Conservation (phyloP, 305 asterid species). For the Rubia occidens region DNA sequence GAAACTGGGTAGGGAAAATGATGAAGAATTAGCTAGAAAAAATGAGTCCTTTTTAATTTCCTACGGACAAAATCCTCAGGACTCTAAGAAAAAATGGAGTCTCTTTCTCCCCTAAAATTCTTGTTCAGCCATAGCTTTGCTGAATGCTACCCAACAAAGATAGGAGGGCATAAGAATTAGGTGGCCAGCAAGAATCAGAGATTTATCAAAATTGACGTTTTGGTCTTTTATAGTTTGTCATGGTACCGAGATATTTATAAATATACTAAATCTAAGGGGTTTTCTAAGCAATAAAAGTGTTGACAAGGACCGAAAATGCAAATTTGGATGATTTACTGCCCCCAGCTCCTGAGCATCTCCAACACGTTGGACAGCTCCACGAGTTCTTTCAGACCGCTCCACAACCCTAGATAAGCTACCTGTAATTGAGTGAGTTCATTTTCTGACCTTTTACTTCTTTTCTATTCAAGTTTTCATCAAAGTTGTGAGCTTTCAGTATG, state of each 20-base stretch:
- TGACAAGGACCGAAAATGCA: neutral
- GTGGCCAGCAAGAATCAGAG: slow-evolving; percentile 9
- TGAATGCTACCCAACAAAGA: neutral
- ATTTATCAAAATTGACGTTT: neutral
- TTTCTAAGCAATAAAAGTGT: neutral
- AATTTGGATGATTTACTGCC: neutral
- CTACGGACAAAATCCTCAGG: slow-evolving; percentile 5
- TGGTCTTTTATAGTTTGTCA: neutral
- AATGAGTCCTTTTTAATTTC: neutral
- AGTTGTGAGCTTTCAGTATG: neutral
- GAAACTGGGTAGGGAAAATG: neutral
- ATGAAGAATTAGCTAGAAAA: neutral
- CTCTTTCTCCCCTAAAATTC: neutral
- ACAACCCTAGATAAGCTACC: neutral
- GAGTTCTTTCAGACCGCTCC: neutral
- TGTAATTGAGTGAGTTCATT: neutral
- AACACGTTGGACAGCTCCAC: neutral
- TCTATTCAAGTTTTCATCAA: neutral
- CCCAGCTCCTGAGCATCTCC: neutral
- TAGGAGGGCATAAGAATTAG: slow-evolving; percentile 2
- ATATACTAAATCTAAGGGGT: neutral
- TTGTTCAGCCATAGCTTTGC: neutral
- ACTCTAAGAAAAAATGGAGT: slow-evolving; percentile 7
- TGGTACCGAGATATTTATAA: neutral
- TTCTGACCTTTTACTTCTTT: neutral